phyloP scores from a whole-genome alignment of 2,329 filamentous ascomycete genomes.

The Trichoderma atrobrunneum region DNA sequence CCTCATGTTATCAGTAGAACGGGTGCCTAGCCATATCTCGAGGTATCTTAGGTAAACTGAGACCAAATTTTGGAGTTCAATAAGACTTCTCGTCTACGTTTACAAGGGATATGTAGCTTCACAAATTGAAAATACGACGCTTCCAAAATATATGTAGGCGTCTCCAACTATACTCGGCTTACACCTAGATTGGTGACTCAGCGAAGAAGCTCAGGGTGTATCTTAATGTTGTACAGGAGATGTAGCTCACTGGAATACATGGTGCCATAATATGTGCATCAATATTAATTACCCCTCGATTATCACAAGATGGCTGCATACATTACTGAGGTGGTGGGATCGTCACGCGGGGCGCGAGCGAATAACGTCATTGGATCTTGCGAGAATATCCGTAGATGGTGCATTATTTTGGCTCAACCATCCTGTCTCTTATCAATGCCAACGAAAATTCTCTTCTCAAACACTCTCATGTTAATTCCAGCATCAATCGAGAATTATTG shows the following conservation, averaged over 20 bases:
- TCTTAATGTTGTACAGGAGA: background rate
- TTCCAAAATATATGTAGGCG: background rate
- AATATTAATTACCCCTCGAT: background rate
- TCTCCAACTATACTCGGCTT: background rate
- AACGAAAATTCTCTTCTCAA: too few species aligned
- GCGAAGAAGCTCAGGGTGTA: background rate
- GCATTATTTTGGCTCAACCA: background rate
- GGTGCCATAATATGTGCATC: background rate
- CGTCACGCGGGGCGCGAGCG: background rate
- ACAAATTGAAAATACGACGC: background rate
- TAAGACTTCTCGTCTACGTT: background rate
- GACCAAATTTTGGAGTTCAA: background rate
- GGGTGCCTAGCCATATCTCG: background rate
- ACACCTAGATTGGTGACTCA: background rate
- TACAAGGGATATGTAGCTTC: background rate
- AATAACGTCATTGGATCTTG: conserved; percentile 4
- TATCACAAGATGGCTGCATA: background rate
- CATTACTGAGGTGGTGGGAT: background rate
- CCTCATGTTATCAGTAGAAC: background rate
- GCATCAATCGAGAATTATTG: background rate
- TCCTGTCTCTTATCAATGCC: background rate
- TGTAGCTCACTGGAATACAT: background rate
- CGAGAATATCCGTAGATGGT: too few species aligned
- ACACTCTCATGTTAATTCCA: too few species aligned
- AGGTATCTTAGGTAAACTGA: background rate